Conservation (phyloP, 352 stramenopile species). For the Thalassiosira mediterranea region DNA sequence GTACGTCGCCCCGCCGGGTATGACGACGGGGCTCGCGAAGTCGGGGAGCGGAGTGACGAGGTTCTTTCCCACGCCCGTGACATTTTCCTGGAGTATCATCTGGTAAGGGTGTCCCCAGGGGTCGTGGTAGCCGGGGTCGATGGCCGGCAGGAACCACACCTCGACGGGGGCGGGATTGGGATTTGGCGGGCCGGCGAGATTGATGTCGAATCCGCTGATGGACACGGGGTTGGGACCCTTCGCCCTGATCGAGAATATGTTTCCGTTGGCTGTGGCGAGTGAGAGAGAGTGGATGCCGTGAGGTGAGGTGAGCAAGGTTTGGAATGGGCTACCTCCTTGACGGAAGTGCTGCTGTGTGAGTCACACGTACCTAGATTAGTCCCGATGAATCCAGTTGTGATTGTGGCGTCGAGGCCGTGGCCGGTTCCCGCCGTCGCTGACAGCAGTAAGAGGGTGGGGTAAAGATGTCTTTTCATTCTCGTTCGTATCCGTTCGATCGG, state of each 20-base stretch:
- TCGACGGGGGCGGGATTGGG: neutral
- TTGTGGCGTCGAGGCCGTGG: too few relatives aligned
- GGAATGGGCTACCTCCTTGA: too few relatives aligned
- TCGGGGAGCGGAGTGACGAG: neutral
- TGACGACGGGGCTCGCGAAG: neutral
- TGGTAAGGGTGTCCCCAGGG: neutral
- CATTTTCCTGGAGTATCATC: neutral
- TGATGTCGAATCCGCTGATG: constrained; percentile 16
- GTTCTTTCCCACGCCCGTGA: neutral
- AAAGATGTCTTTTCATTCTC: too few relatives aligned
- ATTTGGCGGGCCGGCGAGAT: neutral
- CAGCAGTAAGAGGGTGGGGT: too few relatives aligned
- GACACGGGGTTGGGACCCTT: constrained; percentile 14
- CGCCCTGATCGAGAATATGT: constrained; percentile 16
- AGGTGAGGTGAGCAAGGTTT: too few relatives aligned
- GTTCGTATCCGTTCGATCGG: too few relatives aligned
- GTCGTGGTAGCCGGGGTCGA: constrained; percentile 1
- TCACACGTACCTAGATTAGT: too few relatives aligned
- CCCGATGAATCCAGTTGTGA: too few relatives aligned
- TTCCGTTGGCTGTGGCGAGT: constrained; percentile 3
- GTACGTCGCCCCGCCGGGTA: neutral
- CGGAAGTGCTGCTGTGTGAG: too few relatives aligned
- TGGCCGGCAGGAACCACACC: neutral
- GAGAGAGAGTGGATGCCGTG: neutral
- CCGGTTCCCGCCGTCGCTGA: too few relatives aligned